These are phyloP conservation scores for Stemphylium beticola DNA, from an alignment of 2,329 filamentous ascomycete species.

Conservation along the genomic window DNA sequence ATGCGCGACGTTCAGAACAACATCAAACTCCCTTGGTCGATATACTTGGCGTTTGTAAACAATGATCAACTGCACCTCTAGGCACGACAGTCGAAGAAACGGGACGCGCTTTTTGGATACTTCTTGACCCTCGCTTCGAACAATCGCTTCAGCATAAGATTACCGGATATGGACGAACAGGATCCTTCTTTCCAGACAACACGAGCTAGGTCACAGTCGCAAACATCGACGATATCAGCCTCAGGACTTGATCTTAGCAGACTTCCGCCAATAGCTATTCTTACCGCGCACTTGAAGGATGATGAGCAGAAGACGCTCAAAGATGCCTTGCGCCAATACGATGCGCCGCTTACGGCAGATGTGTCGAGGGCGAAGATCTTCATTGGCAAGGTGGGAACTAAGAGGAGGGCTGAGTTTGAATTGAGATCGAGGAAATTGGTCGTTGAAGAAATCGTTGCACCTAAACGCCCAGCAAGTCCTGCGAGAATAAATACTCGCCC, in stretches of 20 bases:
- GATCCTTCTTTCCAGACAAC: constrained; percentile 29
- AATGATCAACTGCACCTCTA: constrained; percentile 24
- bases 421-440: constrained; percentile 70
- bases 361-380: constrained; percentile 74
- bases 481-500: constrained; percentile 14
- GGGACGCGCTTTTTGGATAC: constrained; percentile 32
- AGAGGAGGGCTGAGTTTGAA: constrained; percentile 77
- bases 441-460: constrained; percentile 57
- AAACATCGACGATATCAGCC: constrained; percentile 21
- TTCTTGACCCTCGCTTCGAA: constrained; percentile 38
- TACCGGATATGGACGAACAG: constrained; percentile 27
- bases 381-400: constrained; percentile 73
- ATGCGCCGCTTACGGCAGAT: constrained; percentile 71
- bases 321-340: constrained; percentile 62
- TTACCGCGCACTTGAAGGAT: constrained; percentile 70
- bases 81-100: constrained; percentile 20
- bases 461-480: constrained; percentile 25
- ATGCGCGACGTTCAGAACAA: neutral
- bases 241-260: constrained; percentile 48
- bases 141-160: constrained; percentile 28
- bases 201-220: constrained; percentile 23
- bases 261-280: constrained; percentile 72
- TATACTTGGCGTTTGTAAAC: constrained; percentile 10
- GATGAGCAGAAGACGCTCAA: constrained; percentile 70
- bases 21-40: neutral